Base-by-base conservation (phyloP, 345 rosid species). In the Gossypium stocksii region DNA sequence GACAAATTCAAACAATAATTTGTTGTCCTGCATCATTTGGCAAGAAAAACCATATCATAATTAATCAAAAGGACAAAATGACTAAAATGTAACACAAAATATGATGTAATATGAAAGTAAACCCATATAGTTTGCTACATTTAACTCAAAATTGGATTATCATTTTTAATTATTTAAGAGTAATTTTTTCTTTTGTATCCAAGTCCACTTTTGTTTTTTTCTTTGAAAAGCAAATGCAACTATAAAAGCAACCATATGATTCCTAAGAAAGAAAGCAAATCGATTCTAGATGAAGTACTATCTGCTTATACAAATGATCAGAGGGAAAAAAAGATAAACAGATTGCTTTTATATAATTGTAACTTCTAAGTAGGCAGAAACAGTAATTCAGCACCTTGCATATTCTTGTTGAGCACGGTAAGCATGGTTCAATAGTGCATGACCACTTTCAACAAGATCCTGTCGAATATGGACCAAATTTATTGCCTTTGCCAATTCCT, bases 371-470 rank as follows among this genome's bases (percentile, higher is more conserved):
- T 54, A 56, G 70, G 58, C 51, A 56, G 51, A 77, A n/a, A 72
- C 79, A 53, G 22, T 66, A 15, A 45, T 46, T 16, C 62, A 48
- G 75, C 85, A 94, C 97, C 93, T 94, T 80, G 90, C 93, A 75
- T 90, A 92, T 77, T 92, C 97, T 84, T 94, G 97, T 78, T 90
- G 92, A 65, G 93, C 89, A 54, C 79, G 86, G 74, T 87, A 89
- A 49, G 98, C 97, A 76, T 92, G 94, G 73, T 89, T 89, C 77
- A 89, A 80, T 70, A 90, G 79, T 54, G 93, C 66, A 85, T 81
- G 91, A 27, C 98, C 96, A 83, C 97, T 92, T 83, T 92, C 97
- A 77, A 89, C 93, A 44, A 94, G 91, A 86, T 90, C 95, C 76
- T 85, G 86, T 67, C 89, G 86, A 74, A 80, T 81, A 80, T 94